phyloP scores from a whole-genome alignment of 179 eudicot genomes.

The Amaranthus tricolor region DNA sequence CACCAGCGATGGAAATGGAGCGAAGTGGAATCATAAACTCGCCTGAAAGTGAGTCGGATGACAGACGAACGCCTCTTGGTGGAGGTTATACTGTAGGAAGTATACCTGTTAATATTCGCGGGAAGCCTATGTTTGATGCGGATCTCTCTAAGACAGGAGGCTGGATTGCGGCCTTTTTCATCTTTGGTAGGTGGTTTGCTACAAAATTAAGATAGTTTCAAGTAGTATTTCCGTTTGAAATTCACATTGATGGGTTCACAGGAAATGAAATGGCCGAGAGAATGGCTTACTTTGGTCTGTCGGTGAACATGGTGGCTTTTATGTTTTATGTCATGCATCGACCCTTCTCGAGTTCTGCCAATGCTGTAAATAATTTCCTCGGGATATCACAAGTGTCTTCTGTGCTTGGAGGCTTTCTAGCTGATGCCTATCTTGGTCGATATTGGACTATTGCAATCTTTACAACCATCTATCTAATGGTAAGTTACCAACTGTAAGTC shows the following conservation, averaged over 20 bases:
- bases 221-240: background rate
- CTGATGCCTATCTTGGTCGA: constrained; percentile 93
- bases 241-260: constrained; percentile 16
- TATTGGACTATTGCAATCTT: constrained; percentile 94
- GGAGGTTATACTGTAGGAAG: constrained; percentile 64
- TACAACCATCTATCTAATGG: constrained; percentile 75
- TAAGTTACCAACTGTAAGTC: constrained; percentile 22
- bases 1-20: constrained; percentile 12
- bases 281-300: constrained; percentile 86
- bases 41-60: constrained; percentile 57
- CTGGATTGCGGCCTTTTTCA: constrained; percentile 85
- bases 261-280: constrained; percentile 97
- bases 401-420: constrained; percentile 81
- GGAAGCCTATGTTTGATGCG: constrained; percentile 54
- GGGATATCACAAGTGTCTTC: constrained; percentile 92
- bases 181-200: constrained; percentile 47
- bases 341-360: constrained; percentile 81
- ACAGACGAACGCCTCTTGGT: constrained; percentile 56
- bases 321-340: constrained; percentile 91
- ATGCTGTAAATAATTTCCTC: constrained; percentile 76
- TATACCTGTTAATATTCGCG: constrained; percentile 66
- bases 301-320: constrained; percentile 91
- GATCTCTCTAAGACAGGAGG: constrained; percentile 77
- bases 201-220: background rate
- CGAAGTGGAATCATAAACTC: constrained; percentile 9